Conservation (phyloP, 768 basidiomycete species). For the Lactarius vividus region DNA sequence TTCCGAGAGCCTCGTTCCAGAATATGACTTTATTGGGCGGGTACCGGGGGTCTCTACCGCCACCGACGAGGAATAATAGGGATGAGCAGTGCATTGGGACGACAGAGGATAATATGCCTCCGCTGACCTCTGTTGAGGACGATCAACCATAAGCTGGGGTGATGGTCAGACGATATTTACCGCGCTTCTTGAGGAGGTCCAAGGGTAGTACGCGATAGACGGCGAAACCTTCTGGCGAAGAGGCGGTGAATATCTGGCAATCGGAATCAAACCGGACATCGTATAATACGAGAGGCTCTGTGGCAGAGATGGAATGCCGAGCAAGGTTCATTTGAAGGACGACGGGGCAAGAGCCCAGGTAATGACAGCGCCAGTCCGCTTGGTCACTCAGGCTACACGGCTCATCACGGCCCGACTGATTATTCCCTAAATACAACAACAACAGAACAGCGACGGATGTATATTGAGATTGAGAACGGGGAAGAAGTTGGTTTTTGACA, state of each 20-base stretch:
- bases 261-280: constrained; percentile 81
- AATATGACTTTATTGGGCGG: constrained; percentile 90
- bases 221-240: constrained; percentile 79
- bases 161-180: constrained; percentile 40
- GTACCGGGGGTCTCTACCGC: constrained; percentile 83
- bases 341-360: constrained; percentile 20
- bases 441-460: constrained; percentile 14
- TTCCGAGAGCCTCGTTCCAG: constrained; percentile 78
- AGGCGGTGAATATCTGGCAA: constrained; percentile 73
- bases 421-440: constrained; percentile 9
- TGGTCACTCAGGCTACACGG: neutral
- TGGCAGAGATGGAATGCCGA: constrained; percentile 77
- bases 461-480: constrained; percentile 6
- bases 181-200: constrained; percentile 76
- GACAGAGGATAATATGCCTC: constrained; percentile 74
- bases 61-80: constrained; percentile 81
- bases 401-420: constrained; percentile 16
- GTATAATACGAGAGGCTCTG: constrained; percentile 68
- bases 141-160: constrained; percentile 23
- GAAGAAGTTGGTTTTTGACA: neutral
- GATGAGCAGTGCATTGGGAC: constrained; percentile 81
- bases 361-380: neutral
- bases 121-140: constrained; percentile 57
- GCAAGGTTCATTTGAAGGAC: constrained; percentile 72
- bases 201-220: constrained; percentile 77